Conservation (phyloP, 2,329 filamentous ascomycete genomes). For the Aulographum hederae region DNA sequence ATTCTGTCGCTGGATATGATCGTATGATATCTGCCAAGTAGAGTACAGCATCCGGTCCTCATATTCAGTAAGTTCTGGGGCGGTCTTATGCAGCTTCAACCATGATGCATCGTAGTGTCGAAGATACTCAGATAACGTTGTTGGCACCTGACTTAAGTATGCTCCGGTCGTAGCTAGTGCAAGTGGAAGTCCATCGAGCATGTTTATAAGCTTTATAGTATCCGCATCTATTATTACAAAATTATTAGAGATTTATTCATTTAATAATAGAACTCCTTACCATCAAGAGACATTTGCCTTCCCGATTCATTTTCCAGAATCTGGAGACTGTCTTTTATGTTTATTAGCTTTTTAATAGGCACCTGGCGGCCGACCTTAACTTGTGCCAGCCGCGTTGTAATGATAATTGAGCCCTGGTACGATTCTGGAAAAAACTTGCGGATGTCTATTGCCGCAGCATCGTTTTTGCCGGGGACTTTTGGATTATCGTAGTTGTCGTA, state of each 20-base stretch:
- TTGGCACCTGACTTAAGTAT: slow-evolving; percentile 21
- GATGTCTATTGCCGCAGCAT: slow-evolving; percentile 14
- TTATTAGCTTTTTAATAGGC: slow-evolving; percentile 14
- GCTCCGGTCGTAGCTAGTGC: slow-evolving; percentile 27
- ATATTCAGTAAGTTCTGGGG: slow-evolving; percentile 13
- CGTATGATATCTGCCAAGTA: slow-evolving; percentile 20
- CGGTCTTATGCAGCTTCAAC: slow-evolving; percentile 15
- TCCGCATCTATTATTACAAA: slow-evolving; percentile 11
- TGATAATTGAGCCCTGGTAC: slow-evolving; percentile 23
- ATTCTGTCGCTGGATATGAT: slow-evolving; percentile 16
- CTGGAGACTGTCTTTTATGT: slow-evolving; percentile 13
- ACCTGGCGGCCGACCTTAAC: slow-evolving; percentile 17
- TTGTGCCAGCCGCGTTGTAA: slow-evolving; percentile 20
- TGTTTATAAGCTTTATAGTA: slow-evolving; percentile 15
- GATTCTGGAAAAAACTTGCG: slow-evolving; percentile 12
- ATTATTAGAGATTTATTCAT: slow-evolving; percentile 4
- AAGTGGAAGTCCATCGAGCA: slow-evolving; percentile 27
- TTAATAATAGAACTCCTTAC: slow-evolving; percentile 9
- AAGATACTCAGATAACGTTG: slow-evolving; percentile 21
- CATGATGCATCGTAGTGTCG: slow-evolving; percentile 20
- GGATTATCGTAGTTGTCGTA: slow-evolving; percentile 26
- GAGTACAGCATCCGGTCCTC: slow-evolving; percentile 17
- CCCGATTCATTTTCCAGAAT: slow-evolving; percentile 15
- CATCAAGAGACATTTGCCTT: slow-evolving; percentile 8
- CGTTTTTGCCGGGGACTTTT: slow-evolving; percentile 7